Percentiles rank a stretch among this genome's conserved stretches.
phyloP scores from a whole-genome alignment of 495 filamentous ascomycete genomes.

The Cladorrhinum samala region DNA sequence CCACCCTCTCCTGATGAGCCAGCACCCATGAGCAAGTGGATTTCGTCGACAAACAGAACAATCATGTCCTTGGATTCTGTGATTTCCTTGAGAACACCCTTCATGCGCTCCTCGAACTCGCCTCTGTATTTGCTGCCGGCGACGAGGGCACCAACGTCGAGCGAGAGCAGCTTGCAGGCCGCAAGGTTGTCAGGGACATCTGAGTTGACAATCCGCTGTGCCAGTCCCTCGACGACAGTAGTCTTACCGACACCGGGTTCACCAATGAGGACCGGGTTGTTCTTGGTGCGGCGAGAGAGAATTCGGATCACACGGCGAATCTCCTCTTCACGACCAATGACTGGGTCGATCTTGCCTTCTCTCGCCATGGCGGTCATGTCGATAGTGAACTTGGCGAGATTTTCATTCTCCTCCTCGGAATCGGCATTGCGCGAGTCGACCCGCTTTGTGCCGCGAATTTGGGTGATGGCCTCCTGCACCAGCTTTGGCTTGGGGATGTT shows the following conservation, averaged over 20 bases:
- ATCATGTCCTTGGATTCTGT: constrained; percentile 95
- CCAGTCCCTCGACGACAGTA: constrained; percentile 95
- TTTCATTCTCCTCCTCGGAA: constrained; percentile 82
- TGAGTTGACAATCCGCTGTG: constrained; percentile 86
- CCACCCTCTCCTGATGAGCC: constrained; percentile 89
- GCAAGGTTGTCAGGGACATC: constrained; percentile 91
- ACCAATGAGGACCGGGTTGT: constrained; percentile 91
- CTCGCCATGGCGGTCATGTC: constrained; percentile 93
- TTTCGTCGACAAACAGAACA: constrained; percentile 95
- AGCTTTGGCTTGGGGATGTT: constrained; percentile 90
- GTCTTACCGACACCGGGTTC: constrained; percentile 99
- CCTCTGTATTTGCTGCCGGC: constrained; percentile 97
- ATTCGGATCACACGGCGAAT: constrained; percentile 92
- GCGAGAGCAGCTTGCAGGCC: constrained; percentile 83
- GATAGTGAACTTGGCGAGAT: constrained; percentile 93
- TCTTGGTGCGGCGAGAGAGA: constrained; percentile 90
- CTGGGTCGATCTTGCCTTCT: constrained; percentile 96
- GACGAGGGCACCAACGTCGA: constrained; percentile 91
- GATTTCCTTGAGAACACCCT: constrained; percentile 96
- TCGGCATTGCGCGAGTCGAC: constrained; percentile 96
- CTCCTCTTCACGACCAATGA: constrained; percentile 96
- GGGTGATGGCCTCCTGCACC: constrained; percentile 76
- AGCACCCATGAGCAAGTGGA: constrained; percentile 96
- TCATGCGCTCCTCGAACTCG: constrained; percentile 98
- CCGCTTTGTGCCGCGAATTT: constrained; percentile 82